Conservation (phyloP, 768 basidiomycete species). For the Filobasidium floriforme region DNA sequence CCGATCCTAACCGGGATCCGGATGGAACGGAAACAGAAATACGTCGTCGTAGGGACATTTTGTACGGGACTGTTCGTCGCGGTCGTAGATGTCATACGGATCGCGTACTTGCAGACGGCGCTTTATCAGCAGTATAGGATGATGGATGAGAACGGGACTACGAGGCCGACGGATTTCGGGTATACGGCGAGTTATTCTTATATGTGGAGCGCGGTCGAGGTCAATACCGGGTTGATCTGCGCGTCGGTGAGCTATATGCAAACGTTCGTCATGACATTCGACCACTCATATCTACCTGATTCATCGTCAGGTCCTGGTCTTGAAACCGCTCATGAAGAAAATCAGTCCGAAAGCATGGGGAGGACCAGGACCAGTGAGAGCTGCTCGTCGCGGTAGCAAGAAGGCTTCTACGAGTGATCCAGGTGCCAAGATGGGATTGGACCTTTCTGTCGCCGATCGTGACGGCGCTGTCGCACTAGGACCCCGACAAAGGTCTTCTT, state of each 20-base stretch:
- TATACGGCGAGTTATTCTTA: constrained; percentile 35
- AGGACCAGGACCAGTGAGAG: neutral
- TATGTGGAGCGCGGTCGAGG: constrained; percentile 42
- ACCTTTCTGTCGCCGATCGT: neutral
- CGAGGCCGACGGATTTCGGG: constrained; percentile 25
- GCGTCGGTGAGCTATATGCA: constrained; percentile 26
- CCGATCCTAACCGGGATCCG: constrained; percentile 40
- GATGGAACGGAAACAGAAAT: constrained; percentile 40
- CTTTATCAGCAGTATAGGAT: constrained; percentile 18
- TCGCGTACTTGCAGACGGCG: constrained; percentile 40
- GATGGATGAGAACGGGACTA: neutral
- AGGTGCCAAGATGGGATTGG: neutral
- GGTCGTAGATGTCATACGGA: constrained; percentile 40
- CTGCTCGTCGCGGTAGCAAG: neutral
- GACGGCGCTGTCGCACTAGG: neutral
- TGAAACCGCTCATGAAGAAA: constrained; percentile 38
- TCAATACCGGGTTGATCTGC: constrained; percentile 38
- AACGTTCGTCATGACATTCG: no score
- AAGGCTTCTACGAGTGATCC: neutral
- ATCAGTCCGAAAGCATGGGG: constrained; percentile 29
- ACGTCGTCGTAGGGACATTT: constrained; percentile 38
- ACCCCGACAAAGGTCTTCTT: neutral
- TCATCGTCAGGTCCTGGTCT: constrained; percentile 28
- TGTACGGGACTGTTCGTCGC: constrained; percentile 41
- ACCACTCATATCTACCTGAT: no score